Base-by-base conservation (phyloP, 495 filamentous ascomycete species). In the Penicillium mononematosum region DNA sequence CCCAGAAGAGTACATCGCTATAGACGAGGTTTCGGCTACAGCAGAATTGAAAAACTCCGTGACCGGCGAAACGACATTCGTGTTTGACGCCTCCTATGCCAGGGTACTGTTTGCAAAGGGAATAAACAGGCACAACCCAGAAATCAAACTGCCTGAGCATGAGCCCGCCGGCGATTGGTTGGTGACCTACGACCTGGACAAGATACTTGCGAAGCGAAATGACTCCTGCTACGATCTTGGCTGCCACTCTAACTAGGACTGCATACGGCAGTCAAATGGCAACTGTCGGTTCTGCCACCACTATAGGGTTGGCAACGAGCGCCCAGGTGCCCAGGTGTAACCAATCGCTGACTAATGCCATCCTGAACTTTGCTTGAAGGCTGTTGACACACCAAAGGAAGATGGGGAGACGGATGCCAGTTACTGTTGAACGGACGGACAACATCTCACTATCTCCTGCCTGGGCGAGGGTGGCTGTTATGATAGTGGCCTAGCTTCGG, bases 41-140 rank as follows among this genome's bases (percentile, higher is more conserved):
- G 60, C 51, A 4, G 56, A 56, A 45, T 10, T 53, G 3, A 63
- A 46, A 49, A 56, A 59, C 25, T 5, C 5, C 2, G 19, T 42
- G 32, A 59, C 51, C 1, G 53, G 50, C 48, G 56, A 63, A 63
- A 63, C 52, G 38, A 53, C 52, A 49, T 63, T 63, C 32, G 43
- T 56, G 0, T 59, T 59, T 11, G 60, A 63, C 56, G 56, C 60
- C 9, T 14, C 27, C 17, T 62, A 59, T 39, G 51, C 60, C 10
- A 56, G 56, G 31, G 56, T 62, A 29, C 9, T 62, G 6, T 59
- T 63, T 53, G 60, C 56, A 17, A 46, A 32, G 41, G 47, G 32
- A 27, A 63, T 63, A 16, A 63, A 59, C 10, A 63, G 24, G 43
- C 51, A 24, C 24, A 59, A 63, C 32, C 52, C 56, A 4, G 57